phyloP scores from a whole-genome alignment of 768 basidiomycete species.

The Amanita pallidorosea region DNA sequence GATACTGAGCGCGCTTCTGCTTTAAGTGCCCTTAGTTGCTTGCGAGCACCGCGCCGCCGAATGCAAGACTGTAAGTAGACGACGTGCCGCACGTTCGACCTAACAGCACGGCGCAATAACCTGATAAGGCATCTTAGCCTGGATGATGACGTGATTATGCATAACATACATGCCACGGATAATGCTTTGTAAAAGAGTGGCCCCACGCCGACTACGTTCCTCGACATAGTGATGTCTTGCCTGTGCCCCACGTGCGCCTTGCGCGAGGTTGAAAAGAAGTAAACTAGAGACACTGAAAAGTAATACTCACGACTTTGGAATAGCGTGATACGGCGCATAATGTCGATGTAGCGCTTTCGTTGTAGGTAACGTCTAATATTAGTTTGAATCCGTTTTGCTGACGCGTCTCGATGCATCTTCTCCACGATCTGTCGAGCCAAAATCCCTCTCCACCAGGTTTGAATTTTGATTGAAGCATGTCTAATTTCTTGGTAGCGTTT shows the following conservation, averaged over 20 bases:
- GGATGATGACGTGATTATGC: neutral
- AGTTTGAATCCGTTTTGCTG: conserved; percentile 70
- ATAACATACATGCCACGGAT: conserved; percentile 77
- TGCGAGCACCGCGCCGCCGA: conserved; percentile 79
- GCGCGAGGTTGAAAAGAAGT: neutral
- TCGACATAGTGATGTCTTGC: conserved; percentile 52
- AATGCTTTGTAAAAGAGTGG: conserved; percentile 68
- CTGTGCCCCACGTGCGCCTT: conserved; percentile 69
- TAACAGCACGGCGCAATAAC: conserved; percentile 41
- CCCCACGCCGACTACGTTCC: conserved; percentile 47
- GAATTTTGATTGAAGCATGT: conserved; percentile 69
- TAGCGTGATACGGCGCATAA: conserved; percentile 49
- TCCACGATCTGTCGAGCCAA: conserved; percentile 64
- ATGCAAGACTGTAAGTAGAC: conserved; percentile 87
- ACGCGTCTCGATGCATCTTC: conserved; percentile 57
- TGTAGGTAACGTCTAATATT: conserved; percentile 64
- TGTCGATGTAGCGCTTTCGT: conserved; percentile 55
- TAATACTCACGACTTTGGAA: conserved; percentile 73
- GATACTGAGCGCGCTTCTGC: conserved; percentile 94
- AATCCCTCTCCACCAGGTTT: conserved; percentile 92
- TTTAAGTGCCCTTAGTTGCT: conserved; percentile 73
- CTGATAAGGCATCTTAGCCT: conserved; percentile 21
- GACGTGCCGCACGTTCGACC: conserved; percentile 56
- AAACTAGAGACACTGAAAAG: neutral
- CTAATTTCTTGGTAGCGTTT: conserved; percentile 70